Base-by-base conservation (phyloP, 2,329 filamentous ascomycete species). In the Lachnellula hyalina region DNA sequence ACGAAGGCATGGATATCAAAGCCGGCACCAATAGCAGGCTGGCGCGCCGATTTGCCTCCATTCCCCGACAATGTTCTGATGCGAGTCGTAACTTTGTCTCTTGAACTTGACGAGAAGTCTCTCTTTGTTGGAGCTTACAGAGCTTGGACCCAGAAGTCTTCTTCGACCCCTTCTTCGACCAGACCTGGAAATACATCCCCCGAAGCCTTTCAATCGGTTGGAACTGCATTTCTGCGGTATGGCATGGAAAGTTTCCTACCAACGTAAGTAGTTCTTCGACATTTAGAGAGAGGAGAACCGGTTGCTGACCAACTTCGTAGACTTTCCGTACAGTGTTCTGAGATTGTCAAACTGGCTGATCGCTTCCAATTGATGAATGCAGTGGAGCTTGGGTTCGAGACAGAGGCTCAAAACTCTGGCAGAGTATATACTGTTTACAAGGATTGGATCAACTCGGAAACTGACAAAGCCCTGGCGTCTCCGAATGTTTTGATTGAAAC, bases 381-480 rank as follows among this genome's bases (percentile, higher is more conserved):
- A 11, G 14, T 58, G 14, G 42, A 46, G 48, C 9, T n/a, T 19
- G 54, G 52, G 9, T n/a, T 53, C 2, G 32, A 34, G 32, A 28
- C 47, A n/a, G 52, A 58, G 47, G 11, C 32, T 3, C 12, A 51
- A 28, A 34, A n/a, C 14, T 11, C 34, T 28, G 7, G 25, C 19
- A 48, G 44, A 42, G 17, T n/a, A 5, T 44, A 51, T 28, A 36
- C 34, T n/a, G 28, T 34, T 14, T 55, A 53, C 15, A 42, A 56
- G 47, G 15, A 50, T 9, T 60, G 57, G 57, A 14, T 50, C n/a
- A 25, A 48, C 4, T 40, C 15, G 6, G 40, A 60, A 38, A 47
- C 47, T 2, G 35, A 50, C 36, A 28, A 47, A 8, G 45, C 57
- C 3, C 9, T 58, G 15, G 46, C 35, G 40, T 50, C 45, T 14